Evolutionary conservation across 495 filamentous ascomycete genomes (phyloP).

Genomic region (Astrothelium subdiscretum): DNA sequence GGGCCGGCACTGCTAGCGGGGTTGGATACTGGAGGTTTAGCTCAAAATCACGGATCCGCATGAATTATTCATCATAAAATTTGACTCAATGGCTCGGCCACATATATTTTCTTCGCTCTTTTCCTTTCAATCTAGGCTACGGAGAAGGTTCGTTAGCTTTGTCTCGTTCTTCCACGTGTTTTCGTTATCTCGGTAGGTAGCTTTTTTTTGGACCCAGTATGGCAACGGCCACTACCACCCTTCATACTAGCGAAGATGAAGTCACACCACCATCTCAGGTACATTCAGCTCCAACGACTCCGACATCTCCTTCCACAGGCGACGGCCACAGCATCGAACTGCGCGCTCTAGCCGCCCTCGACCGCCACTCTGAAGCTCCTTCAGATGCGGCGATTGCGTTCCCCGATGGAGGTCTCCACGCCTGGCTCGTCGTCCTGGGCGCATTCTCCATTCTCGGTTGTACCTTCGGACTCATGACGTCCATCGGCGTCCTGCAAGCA

Average conservation of each 20-base stretch:
- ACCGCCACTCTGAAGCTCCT: not conserved
- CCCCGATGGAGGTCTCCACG: conserved; percentile 43
- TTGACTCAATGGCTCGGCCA: not conserved
- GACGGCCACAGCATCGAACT: not conserved
- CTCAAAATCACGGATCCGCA: no score
- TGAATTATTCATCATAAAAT: not conserved
- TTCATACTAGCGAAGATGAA: not conserved
- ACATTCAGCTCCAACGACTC: not conserved
- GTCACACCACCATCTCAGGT: not conserved
- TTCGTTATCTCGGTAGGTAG: not conserved
- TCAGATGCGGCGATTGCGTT: not conserved
- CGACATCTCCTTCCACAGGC: not conserved
- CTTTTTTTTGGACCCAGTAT: not conserved
- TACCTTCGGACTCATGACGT: conserved; percentile 55
- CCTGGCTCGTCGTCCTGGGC: conserved; percentile 51
- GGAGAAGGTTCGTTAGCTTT: not conserved
- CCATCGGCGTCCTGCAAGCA: conserved; percentile 50
- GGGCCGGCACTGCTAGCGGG: not conserved
- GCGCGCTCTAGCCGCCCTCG: not conserved
- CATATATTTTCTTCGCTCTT: not conserved
- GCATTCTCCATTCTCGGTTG: conserved; percentile 50
- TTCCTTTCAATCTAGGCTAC: no score
- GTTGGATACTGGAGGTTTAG: not conserved
- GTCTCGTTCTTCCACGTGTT: not conserved
- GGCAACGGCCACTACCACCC: not conserved